Base-by-base conservation (phyloP, 1,284 basidiomycete species). In the Boletus subluridellus region DNA sequence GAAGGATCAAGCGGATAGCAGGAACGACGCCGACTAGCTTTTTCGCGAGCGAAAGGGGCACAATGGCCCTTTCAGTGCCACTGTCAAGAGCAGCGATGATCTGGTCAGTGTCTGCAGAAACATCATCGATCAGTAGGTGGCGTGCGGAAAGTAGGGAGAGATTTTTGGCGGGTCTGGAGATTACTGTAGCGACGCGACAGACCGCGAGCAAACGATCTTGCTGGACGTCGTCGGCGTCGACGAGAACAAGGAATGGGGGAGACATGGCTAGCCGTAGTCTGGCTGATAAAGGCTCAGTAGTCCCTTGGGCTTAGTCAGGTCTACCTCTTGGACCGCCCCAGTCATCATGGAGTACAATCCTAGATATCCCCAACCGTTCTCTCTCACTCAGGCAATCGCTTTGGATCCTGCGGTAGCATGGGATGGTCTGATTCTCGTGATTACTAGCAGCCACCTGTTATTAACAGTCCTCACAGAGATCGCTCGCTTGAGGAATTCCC, bases 11-110 rank as follows among this genome's bases (percentile, higher is more conserved):
- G 35, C 93, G 82, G 34, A 90, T 82, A 3, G 84, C 73, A 5
- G 92, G 88, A n/a, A 95, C 74, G 39, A 78, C 61, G n/a, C 81
- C 84, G 52, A 88, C 81, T 51, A 91, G 78, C 50, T 84, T 83
- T 64, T 86, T 84, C 6, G 88, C 85, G 64, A 83, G 81, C 1
- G 81, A 70, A 37, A 87, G 78, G 10, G 90, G 81, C 1, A 93
- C 77, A 38, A 95, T 85, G 66, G 93, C 79, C 69, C 92, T 94
- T 66, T 87, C 81, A 2, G 86, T 84, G 30, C 94, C 92, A 30
- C 77, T 74, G 73, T 96, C 90, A 38, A 96, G 82, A 76, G 81
- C 81, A 26, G 82, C 74, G 58, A 88, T 78, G 60, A 92, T 77
- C 48, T 87, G 78, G 60, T 88, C 83, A 14, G 81, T 52, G 63